phyloP scores from a whole-genome alignment of 2,329 filamentous ascomycete species.

The Torrubiella hemipterigena region DNA sequence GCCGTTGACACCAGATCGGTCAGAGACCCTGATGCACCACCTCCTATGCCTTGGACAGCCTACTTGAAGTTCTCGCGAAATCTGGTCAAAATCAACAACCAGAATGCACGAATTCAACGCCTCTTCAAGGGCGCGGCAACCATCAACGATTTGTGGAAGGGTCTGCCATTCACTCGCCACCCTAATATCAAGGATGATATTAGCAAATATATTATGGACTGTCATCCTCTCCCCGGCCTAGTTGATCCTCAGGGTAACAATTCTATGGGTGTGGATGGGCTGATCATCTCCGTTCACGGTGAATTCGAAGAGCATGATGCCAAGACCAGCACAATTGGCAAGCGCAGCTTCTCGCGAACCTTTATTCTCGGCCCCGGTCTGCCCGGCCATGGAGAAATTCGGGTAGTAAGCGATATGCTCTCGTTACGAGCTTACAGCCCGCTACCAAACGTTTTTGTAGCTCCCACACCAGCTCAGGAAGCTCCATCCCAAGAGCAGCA shows the following conservation, averaged over 20 bases:
- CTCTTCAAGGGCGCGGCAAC: conserved; percentile 50
- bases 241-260: conserved; percentile 56
- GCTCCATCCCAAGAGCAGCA: conserved; percentile 32
- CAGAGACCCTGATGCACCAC: conserved; percentile 31
- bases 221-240: conserved; percentile 60
- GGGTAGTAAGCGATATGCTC: conserved; percentile 71
- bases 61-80: conserved; percentile 75
- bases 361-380: conserved; percentile 69
- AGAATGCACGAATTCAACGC: conserved; percentile 49
- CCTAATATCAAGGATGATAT: conserved; percentile 55
- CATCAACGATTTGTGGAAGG: conserved; percentile 58
- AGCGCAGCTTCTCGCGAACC: conserved; percentile 71
- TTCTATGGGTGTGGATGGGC: conserved; percentile 58
- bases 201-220: conserved; percentile 73
- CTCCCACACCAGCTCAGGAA: conserved; percentile 12
- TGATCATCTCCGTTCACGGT: conserved; percentile 69
- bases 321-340: conserved; percentile 40
- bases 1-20: conserved; percentile 52
- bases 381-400: conserved; percentile 49
- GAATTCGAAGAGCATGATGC: conserved; percentile 67
- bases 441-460: conserved; percentile 30
- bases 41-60: conserved; percentile 51
- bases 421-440: conserved; percentile 54
- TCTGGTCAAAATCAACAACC: conserved; percentile 54
- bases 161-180: conserved; percentile 62